A percentile compares a stretch with the other conserved stretches of the same genome.
Evolutionary conservation across 2,329 filamentous ascomycete species (phyloP).

Genomic region (Arthrobotrys megalospora): DNA sequence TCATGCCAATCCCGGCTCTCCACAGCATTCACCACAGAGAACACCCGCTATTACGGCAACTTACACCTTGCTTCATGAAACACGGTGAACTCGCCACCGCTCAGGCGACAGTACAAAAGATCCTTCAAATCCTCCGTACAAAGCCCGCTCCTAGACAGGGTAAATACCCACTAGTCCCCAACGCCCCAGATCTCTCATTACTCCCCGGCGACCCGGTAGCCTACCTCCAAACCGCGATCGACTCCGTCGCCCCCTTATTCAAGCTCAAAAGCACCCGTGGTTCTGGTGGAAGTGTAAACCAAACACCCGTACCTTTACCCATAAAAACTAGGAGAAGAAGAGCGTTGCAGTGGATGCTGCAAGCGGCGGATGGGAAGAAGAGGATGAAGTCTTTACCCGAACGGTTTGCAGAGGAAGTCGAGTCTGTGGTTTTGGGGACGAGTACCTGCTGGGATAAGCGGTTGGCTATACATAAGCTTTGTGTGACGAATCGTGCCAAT

Average conservation of each 20-base stretch:
- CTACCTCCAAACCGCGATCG: slow-evolving; percentile 90
- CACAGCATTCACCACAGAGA: slow-evolving; percentile 84
- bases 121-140: slow-evolving; percentile 79
- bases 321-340: slow-evolving; percentile 81
- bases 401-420: slow-evolving; percentile 67
- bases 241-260: slow-evolving; percentile 91
- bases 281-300: slow-evolving; percentile 85
- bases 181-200: slow-evolving; percentile 80
- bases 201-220: slow-evolving; percentile 90
- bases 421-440: slow-evolving; percentile 88
- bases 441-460: slow-evolving; percentile 89
- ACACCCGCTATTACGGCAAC: slow-evolving; percentile 85
- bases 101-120: slow-evolving; percentile 73
- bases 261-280: slow-evolving; percentile 82
- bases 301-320: slow-evolving; percentile 83
- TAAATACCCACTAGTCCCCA: slow-evolving; percentile 79
- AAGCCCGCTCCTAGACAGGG: slow-evolving; percentile 83
- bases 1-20: slow-evolving; percentile 75
- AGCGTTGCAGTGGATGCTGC: slow-evolving; percentile 91
- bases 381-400: slow-evolving; percentile 69
- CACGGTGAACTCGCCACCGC: slow-evolving; percentile 91
- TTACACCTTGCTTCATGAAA: slow-evolving; percentile 91
- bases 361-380: slow-evolving; percentile 83
- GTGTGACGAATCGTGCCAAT: slow-evolving; percentile 59
- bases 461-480: slow-evolving; percentile 66